phyloP scores from a whole-genome alignment of 2,329 filamentous ascomycete genomes.

The Pseudomassariella vexata region DNA sequence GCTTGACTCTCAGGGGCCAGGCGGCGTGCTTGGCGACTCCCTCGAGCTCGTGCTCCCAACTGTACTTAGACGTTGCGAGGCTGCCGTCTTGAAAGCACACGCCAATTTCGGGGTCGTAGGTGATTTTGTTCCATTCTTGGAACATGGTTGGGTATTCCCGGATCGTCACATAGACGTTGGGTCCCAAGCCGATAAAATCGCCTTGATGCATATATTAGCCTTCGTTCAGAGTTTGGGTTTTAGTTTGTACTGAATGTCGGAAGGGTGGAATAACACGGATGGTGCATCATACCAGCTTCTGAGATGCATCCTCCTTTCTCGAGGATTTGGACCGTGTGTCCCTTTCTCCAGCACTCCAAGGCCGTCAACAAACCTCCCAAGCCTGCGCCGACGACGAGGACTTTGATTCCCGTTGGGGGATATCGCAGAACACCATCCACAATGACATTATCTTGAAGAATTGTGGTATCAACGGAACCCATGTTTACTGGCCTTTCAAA shows the following conservation, averaged over 20 bases:
- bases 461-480: too few species aligned
- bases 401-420: constrained; percentile 3
- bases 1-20: not conserved
- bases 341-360: constrained; percentile 14
- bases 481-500: too few species aligned
- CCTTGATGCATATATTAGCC: not conserved
- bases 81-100: not conserved
- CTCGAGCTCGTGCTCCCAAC: not conserved
- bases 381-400: constrained; percentile 10
- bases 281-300: not conserved
- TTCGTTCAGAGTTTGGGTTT: too few species aligned
- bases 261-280: not conserved
- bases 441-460: too few species aligned
- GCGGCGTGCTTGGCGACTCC: constrained; percentile 1
- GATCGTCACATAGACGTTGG: not conserved
- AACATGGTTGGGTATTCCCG: constrained; percentile 1
- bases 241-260: too few species aligned
- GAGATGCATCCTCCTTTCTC: not conserved
- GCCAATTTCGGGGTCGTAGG: not conserved
- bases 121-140: not conserved
- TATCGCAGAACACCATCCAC: not conserved
- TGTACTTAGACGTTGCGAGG: not conserved
- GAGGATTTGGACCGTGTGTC: constrained; percentile 11
- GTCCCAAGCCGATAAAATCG: not conserved
- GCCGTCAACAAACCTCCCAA: constrained; percentile 9